Evolutionary conservation across 371 early-diverging fungal genomes (phyloP), one percentile per base, ranked within the genome.

Genomic region (Mortierella sp.): DNA sequence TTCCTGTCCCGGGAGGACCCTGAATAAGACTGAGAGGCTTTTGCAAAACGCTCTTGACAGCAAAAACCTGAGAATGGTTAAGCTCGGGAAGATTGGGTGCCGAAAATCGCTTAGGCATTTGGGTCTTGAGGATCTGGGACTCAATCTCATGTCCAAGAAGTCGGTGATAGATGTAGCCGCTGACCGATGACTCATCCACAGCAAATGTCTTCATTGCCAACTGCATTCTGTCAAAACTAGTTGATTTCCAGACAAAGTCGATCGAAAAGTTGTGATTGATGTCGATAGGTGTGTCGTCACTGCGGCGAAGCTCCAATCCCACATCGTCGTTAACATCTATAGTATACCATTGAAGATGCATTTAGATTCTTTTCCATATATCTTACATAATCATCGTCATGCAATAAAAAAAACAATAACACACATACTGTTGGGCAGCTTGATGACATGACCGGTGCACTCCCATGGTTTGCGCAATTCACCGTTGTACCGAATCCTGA

Each of bases 211-310:
- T 97, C 96, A 98, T 95, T 4, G 99, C 98, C 65, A 92, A 88
- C 86, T 97, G 98, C 98, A 98, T 99, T 73, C 97, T 94, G 84
- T 99, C 99, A 89, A 98, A 99, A 42, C 97, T 96, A 2, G 97
- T 97, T 19, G 98, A 95, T 89, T 99, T 99, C 99, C 99, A 99
- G 16, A 99, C 98, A 92, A 98, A 99, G 79, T 99, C 99, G n/a
- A 99, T 96, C 6, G 96, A 94, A 83, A 98, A 99, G 85, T 97
- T 97, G 87, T 95, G 96, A n/a, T 97, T 96, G 84, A 96, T 96
- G 26, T 96, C 94, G 19, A 94, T 90, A 5, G 98, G 98, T 11
- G 95, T 93, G 55, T 94, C 93, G 31, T 92, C 91, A 38, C 84
- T 83, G 9, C 92, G 86, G 10, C 92, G 89, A 54, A 98, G 88